These are phyloP conservation scores for Peniophora sp. DNA, from an alignment of 1,284 basidiomycete species.

Conservation along the genomic window DNA sequence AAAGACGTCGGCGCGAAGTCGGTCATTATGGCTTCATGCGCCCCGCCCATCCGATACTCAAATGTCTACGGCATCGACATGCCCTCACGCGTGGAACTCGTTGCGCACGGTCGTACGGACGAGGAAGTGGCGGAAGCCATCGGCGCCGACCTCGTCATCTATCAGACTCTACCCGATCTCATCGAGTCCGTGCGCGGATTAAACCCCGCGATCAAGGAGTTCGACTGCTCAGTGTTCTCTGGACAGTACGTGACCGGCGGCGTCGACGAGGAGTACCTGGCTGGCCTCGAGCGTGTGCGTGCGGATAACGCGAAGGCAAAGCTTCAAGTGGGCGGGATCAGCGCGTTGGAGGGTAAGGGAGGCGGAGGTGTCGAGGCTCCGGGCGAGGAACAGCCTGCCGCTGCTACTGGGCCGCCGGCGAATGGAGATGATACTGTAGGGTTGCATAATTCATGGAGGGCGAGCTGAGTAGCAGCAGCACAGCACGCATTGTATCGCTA, in stretches of 20 bases:
- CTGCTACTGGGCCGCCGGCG: slow-evolving; percentile 28
- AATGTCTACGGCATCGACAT: slow-evolving; percentile 99
- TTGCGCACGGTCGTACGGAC: slow-evolving; percentile 78
- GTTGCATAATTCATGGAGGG: slow-evolving; percentile 63
- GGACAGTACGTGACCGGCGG: slow-evolving; percentile 96
- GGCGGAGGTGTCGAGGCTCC: slow-evolving; percentile 16
- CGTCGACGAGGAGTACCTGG: slow-evolving; percentile 84
- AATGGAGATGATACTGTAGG: slow-evolving; percentile 74
- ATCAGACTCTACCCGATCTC: slow-evolving; percentile 92
- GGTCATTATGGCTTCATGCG: slow-evolving; percentile 95
- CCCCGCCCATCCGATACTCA: slow-evolving; percentile 89
- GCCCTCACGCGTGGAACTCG: slow-evolving; percentile 92
- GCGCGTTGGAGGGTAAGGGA: slow-evolving; percentile 30
- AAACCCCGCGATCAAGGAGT: slow-evolving; percentile 72
- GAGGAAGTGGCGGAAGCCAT: slow-evolving; percentile 79
- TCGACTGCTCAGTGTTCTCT: slow-evolving; percentile 98
- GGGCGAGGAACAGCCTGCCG: slow-evolving; percentile 17
- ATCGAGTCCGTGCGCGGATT: slow-evolving; percentile 83
- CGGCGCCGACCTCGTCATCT: slow-evolving; percentile 95
- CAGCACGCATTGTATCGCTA: background rate
- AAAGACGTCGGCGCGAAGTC: slow-evolving; percentile 98
- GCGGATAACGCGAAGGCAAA: slow-evolving; percentile 76
- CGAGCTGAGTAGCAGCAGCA: slow-evolving; percentile 1
- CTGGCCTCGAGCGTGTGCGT: slow-evolving; percentile 69
- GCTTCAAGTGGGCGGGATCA: slow-evolving; percentile 22